phyloP scores from a whole-genome alignment of 352 stramenopile species.

The Aphanomyces stellatus region DNA sequence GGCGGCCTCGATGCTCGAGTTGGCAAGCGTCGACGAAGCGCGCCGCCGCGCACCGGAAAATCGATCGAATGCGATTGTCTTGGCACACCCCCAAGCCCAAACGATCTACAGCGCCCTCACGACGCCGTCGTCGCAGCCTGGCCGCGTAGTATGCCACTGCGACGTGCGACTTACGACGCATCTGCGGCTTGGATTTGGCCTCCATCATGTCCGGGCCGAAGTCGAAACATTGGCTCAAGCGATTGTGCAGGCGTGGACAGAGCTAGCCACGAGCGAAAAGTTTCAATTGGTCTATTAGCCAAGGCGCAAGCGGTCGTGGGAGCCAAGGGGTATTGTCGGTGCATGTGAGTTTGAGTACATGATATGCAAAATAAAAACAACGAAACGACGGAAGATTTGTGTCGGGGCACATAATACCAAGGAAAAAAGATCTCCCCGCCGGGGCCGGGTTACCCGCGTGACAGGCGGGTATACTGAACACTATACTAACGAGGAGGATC shows the following conservation, averaged over 20 bases:
- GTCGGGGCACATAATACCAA: too few relatives aligned
- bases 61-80: background rate
- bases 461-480: too few relatives aligned
- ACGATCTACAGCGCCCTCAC: background rate
- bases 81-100: background rate
- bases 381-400: too few relatives aligned
- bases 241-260: background rate
- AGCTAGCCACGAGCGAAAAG: background rate
- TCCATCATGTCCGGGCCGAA: background rate
- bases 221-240: background rate
- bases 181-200: conserved; percentile 10
- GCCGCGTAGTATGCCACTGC: background rate
- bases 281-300: background rate
- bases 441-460: too few relatives aligned
- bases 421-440: too few relatives aligned
- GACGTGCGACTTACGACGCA: conserved; percentile 2
- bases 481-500: too few relatives aligned
- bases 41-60: background rate
- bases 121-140: background rate
- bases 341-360: too few relatives aligned
- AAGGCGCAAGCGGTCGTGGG: too few relatives aligned
- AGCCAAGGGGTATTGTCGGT: too few relatives aligned
- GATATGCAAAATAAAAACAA: too few relatives aligned
- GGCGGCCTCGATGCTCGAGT: background rate
- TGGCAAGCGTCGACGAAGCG: background rate